Evolutionary conservation across 805 yeast genomes (phyloP).

Genomic region (Saccharomycopsis fermentans): DNA sequence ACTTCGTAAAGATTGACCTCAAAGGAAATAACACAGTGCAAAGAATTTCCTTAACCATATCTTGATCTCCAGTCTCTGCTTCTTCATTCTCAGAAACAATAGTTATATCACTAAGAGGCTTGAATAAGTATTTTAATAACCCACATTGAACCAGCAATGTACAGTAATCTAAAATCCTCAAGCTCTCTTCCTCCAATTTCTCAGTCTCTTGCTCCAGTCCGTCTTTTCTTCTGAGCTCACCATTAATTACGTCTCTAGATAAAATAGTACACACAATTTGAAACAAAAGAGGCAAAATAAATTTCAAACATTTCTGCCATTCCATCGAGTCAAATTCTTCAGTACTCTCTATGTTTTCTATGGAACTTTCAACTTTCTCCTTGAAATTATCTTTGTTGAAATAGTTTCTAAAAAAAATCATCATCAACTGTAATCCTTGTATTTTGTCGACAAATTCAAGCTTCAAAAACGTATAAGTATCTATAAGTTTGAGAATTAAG

Average conservation of each 20-base stretch:
- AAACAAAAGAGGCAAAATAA: background rate
- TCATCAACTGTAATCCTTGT: background rate
- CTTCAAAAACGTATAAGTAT: background rate
- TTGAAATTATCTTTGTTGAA: background rate
- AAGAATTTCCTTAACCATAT: background rate
- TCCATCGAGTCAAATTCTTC: background rate
- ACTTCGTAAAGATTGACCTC: background rate
- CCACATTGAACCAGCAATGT: conserved; percentile 1
- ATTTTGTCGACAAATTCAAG: background rate
- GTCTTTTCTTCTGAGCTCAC: background rate
- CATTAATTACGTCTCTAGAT: background rate
- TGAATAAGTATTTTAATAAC: conserved; percentile 9
- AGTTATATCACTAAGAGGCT: conserved; percentile 2
- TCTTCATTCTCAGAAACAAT: background rate
- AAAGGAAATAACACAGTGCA: background rate
- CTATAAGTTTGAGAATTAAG: background rate
- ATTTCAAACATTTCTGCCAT: background rate
- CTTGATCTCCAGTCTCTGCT: background rate
- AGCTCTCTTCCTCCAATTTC: background rate
- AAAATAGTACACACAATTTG: background rate
- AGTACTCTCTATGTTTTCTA: background rate
- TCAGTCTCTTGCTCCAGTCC: background rate
- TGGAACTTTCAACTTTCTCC: background rate
- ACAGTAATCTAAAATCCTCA: background rate
- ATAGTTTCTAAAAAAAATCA: background rate